phyloP scores from a whole-genome alignment of 106 monocot genomes.

The Amphibolis antarctica region DNA sequence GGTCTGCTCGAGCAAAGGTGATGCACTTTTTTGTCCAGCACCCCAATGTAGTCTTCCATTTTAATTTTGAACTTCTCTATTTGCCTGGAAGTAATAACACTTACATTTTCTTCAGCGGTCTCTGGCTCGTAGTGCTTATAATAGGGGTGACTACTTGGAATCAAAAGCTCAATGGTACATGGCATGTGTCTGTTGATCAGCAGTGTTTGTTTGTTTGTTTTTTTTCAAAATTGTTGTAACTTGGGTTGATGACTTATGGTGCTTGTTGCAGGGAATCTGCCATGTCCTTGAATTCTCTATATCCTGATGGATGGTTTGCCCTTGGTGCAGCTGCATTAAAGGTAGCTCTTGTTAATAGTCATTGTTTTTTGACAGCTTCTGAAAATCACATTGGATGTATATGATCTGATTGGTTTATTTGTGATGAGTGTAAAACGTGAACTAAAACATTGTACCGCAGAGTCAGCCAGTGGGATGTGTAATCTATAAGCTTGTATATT shows the following conservation, averaged over 20 bases:
- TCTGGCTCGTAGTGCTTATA: slow-evolving; percentile 89
- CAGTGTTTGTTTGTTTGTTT: not conserved
- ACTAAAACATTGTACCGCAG: too few relatives aligned
- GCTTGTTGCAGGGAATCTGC: slow-evolving; percentile 67
- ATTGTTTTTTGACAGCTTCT: not conserved
- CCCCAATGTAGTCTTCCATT: not conserved
- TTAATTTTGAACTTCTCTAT: not conserved
- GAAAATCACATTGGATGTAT: not conserved
- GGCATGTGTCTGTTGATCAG: too few relatives aligned
- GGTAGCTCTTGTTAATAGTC: slow-evolving; percentile 17
- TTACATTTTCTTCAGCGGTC: slow-evolving; percentile 42
- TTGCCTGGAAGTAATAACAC: not conserved
- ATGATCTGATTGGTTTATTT: not conserved
- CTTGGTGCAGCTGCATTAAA: slow-evolving; percentile 91
- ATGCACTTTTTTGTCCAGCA: not conserved
- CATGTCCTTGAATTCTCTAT: slow-evolving; percentile 73
- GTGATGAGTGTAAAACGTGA: not conserved
- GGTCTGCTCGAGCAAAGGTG: slow-evolving; percentile 89
- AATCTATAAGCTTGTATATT: too few relatives aligned
- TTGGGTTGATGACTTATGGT: not conserved
- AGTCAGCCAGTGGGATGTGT: too few relatives aligned
- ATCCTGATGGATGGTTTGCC: slow-evolving; percentile 95
- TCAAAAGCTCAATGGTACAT: slow-evolving; percentile 84
- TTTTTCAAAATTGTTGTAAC: not conserved
- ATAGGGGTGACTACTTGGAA: slow-evolving; percentile 61